phyloP scores from a whole-genome alignment of 805 yeast species.

The Saturnispora quitensis region DNA sequence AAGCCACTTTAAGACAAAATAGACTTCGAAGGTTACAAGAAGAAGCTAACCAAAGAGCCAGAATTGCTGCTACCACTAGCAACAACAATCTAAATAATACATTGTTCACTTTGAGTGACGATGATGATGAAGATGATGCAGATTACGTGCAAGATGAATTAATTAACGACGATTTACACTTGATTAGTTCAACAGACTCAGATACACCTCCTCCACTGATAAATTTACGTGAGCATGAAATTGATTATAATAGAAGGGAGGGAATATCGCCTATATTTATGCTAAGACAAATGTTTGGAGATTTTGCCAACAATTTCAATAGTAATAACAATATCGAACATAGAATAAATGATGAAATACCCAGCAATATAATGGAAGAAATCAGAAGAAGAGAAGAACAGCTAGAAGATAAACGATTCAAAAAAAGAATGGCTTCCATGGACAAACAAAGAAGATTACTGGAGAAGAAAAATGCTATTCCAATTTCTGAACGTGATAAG shows the following conservation, averaged over 20 bases:
- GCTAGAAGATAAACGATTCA: constrained; percentile 21
- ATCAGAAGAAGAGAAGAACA: constrained; percentile 23
- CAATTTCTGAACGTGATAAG: constrained; percentile 11
- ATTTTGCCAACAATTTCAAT: neutral
- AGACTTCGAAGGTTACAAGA: constrained; percentile 1
- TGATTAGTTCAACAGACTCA: constrained; percentile 7
- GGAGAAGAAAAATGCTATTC: constrained; percentile 14
- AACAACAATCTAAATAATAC: neutral
- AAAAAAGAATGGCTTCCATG: constrained; percentile 11
- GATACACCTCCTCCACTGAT: neutral
- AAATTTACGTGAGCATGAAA: neutral
- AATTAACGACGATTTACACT: constrained; percentile 4
- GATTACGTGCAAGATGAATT: constrained; percentile 5
- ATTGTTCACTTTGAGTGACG: neutral
- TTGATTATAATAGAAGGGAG: neutral
- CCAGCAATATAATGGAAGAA: constrained; percentile 23
- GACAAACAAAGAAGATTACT: constrained; percentile 12
- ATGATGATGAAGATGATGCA: constrained; percentile 10
- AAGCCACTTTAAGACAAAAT: neutral
- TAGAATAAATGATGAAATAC: constrained; percentile 17
- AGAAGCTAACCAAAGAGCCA: neutral
- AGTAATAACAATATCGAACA: neutral
- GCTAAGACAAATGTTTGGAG: neutral
- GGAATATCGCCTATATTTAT: neutral
- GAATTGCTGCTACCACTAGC: neutral